Evolutionary conservation across 208 protist species (phyloP).

Genomic region (Phytomonas francai): DNA sequence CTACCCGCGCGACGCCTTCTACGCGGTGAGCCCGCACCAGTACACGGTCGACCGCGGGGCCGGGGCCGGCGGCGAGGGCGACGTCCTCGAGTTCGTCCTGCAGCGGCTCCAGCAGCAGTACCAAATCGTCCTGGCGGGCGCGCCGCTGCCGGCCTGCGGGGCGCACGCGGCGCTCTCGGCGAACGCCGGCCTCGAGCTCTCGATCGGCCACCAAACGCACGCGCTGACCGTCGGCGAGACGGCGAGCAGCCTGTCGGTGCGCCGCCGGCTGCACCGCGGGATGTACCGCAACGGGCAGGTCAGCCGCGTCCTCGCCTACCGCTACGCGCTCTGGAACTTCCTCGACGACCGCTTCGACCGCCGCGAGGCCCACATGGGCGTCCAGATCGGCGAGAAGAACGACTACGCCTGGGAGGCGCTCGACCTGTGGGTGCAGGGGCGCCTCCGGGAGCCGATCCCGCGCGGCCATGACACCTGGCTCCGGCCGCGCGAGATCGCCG

Average conservation of each 20-base stretch:
- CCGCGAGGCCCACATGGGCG: conserved; percentile 51
- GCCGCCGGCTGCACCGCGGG: conserved; percentile 69
- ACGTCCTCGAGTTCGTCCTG: conserved; percentile 62
- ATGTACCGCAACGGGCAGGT: conserved; percentile 76
- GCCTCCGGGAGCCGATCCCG: conserved; percentile 36
- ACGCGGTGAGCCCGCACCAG: conserved; percentile 60
- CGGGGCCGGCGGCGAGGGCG: conserved; percentile 1
- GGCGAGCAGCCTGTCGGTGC: conserved; percentile 56
- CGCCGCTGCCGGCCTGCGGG: conserved; percentile 20
- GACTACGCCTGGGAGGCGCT: conserved; percentile 64
- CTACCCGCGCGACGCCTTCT: conserved; percentile 75
- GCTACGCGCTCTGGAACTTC: conserved; percentile 77
- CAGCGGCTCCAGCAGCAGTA: conserved; percentile 83
- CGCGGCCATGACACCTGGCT: conserved; percentile 24
- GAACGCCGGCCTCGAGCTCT: conserved; percentile 65
- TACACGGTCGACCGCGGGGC: conserved; percentile 33
- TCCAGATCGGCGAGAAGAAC: conserved; percentile 52
- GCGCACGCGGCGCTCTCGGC: conserved; percentile 42
- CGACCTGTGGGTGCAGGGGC: conserved; percentile 60
- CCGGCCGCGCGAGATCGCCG: conserved; percentile 42
- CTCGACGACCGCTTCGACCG: conserved; percentile 36
- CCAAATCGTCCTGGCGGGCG: conserved; percentile 64
- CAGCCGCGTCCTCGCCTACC: conserved; percentile 59
- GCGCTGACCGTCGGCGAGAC: conserved; percentile 72
- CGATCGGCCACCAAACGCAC: conserved; percentile 80